Percentiles rank a stretch among this genome's conserved stretches.
Conservation (phyloP, 2,329 filamentous ascomycete species). For the Colletotrichum magnum region DNA sequence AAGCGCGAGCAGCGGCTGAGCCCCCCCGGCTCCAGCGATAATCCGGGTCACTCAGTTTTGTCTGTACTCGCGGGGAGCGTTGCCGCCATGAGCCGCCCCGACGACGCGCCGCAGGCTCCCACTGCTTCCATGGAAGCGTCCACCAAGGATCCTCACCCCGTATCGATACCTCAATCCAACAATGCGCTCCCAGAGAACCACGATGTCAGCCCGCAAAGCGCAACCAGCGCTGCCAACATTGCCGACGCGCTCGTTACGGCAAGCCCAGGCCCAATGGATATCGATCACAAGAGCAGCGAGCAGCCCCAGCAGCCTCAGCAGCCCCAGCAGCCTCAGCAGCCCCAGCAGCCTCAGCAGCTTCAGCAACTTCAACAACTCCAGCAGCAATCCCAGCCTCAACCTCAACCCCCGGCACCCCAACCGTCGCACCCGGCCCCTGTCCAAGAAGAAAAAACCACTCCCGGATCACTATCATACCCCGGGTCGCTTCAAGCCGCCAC, state of each 20-base stretch:
- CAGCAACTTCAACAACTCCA: too few species aligned
- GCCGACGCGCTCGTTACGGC: constrained; percentile 60
- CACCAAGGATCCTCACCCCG: constrained; percentile 47
- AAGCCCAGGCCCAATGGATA: constrained; percentile 69
- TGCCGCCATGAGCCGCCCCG: constrained; percentile 68
- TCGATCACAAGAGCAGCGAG: constrained; percentile 60
- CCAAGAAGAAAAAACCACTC: constrained; percentile 66
- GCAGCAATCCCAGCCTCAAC: constrained; percentile 54
- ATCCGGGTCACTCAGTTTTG: constrained; percentile 67
- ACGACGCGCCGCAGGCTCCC: constrained; percentile 64
- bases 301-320: constrained; percentile 51
- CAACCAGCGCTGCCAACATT: constrained; percentile 56
- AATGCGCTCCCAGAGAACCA: constrained; percentile 54
- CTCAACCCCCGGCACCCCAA: constrained; percentile 54
- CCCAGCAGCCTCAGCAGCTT: constrained; percentile 55
- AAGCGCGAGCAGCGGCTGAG: constrained; percentile 56
- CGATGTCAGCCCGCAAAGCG: constrained; percentile 61
- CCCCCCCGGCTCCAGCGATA: constrained; percentile 63
- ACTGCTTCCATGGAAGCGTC: constrained; percentile 60
- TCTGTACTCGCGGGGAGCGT: constrained; percentile 68
- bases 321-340: constrained; percentile 63
- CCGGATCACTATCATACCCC: constrained; percentile 69
- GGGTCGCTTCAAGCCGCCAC: constrained; percentile 61
- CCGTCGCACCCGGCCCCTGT: constrained; percentile 57
- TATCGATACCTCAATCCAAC: constrained; percentile 48